Evolutionary conservation across 495 filamentous ascomycete genomes (phyloP), one percentile per base, ranked within the genome.

Genomic region (Talaromyces ruber): DNA sequence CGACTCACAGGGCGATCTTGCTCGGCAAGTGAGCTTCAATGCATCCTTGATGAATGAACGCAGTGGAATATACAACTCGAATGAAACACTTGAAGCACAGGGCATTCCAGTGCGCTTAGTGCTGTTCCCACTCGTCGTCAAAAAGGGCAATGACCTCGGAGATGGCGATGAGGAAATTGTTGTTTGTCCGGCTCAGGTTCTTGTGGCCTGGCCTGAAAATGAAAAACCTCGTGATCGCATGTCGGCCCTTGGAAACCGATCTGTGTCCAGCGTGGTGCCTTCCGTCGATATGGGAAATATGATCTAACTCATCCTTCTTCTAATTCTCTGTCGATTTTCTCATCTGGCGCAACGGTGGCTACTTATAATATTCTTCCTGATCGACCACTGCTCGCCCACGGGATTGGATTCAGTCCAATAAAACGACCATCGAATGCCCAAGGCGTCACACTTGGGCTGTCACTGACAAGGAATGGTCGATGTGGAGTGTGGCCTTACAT

Each of bases 41-140:
- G 89, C 93, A 0, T 80, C 84, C 8, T 79, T 93, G 54, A 98
- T 98, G 94, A 93, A 96, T 67, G 94, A 97, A 76, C 88, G 91
- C 25, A 88, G 84, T 32, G 87, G 88, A 24, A 82, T 86, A 52
- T 81, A 81, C 3, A 79, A 72, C 24, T 83, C 82, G 16, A 92
- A 93, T 64, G 87, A 91, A 26, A 87, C 90, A 24, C 82, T 97
- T 22, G 89, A 97, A 72, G 76, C 76, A 12, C 77, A 85, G 45
- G 79, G 82, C n/a, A 86, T 91, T 24, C 83, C 90, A 9, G 92
- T 98, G 11, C 86, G 93, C 62, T 84, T 94, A 58, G 91, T 98
- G 4, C 81, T 98, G 45, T 98, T 98, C 81, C 94, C 94, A 6
- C 79, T 96, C 11, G 92, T 98, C 12, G 88, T 97, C 66, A 92